phyloP scores from a whole-genome alignment of 495 filamentous ascomycete genomes.

The Hyaloscypha bicolor region DNA sequence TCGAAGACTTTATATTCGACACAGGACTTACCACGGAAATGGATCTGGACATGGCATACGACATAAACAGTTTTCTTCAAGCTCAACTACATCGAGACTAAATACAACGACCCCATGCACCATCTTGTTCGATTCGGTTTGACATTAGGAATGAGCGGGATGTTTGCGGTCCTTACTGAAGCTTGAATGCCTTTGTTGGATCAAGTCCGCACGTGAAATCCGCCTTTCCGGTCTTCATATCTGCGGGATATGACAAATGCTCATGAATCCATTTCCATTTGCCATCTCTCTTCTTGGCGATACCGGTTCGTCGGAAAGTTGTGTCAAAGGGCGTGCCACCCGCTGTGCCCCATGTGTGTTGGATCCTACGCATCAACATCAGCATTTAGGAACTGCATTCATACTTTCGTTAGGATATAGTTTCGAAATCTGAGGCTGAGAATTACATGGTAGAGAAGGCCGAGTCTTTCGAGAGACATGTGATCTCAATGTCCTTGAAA shows the following conservation, averaged over 20 bases:
- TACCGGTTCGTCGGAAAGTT: neutral
- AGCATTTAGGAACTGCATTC: too few relatives aligned
- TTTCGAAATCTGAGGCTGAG: too few relatives aligned
- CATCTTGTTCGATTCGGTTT: too few relatives aligned
- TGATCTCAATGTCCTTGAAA: constrained; percentile 4
- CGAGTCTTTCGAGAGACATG: neutral
- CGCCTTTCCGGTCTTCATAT: constrained; percentile 5
- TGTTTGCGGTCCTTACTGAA: neutral
- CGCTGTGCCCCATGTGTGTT: neutral
- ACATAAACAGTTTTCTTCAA: too few relatives aligned
- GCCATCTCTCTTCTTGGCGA: neutral
- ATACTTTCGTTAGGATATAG: too few relatives aligned
- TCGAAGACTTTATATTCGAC: too few relatives aligned
- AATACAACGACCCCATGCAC: too few relatives aligned
- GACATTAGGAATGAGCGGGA: neutral
- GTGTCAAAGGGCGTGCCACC: neutral
- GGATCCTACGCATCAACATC: neutral
- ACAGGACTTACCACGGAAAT: too few relatives aligned
- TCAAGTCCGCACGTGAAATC: neutral
- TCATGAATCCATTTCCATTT: constrained; percentile 2
- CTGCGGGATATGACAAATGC: neutral
- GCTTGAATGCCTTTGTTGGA: neutral
- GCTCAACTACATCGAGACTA: too few relatives aligned
- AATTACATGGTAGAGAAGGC: neutral
- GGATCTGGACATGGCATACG: too few relatives aligned